Base-by-base conservation (phyloP, 208 protist species). In the Herpetomonas samuelpessoai region DNA sequence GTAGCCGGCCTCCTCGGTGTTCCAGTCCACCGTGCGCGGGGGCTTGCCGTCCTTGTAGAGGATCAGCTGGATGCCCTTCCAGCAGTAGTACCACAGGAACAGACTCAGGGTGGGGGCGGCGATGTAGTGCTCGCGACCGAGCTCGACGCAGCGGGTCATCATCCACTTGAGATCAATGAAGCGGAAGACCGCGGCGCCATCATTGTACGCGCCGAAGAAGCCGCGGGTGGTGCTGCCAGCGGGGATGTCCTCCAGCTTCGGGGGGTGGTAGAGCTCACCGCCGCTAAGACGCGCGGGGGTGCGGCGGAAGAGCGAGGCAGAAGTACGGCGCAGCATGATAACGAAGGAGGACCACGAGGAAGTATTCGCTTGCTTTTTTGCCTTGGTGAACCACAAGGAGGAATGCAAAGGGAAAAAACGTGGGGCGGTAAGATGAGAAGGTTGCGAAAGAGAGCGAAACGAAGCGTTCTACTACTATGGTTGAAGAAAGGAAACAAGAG, bases 131-230 rank as follows among this genome's bases (percentile, higher is more conserved):
- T 96, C 89, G 45, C 86, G 89, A 55, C 76, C 80, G 45, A 93
- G 72, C 38, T 81, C 83, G 2, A 96, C 86, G 35, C 81, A 67
- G 53, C 89, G 89, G 84, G 93, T 93, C 83, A 93, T 91, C 77
- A 93, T 88, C 86, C 89, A 96, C 79, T 92, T 92, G 57, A 91
- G 74, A 62, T 96, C 89, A 10, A 96, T 46, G n/a, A 96, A 66
- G 48, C 89, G 89, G 38, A 79, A 57, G 16, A 74, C 59, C 62
- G 67, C 70, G 16, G 84, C 54, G 16, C 68, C 55, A n/a, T 81
- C 83, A 62, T 92, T 96, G 53, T 87, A 80, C 25, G 62, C 68
- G 45, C 86, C 86, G 58, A 91, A 91, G 69, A 96, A 92, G 50
- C 86, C 86, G 31, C 81, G 80, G 45, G 79, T 86, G 39, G 54